These are phyloP conservation scores for Golubevia pallescens DNA, from an alignment of 1,284 basidiomycete species.

Conservation along the genomic window DNA sequence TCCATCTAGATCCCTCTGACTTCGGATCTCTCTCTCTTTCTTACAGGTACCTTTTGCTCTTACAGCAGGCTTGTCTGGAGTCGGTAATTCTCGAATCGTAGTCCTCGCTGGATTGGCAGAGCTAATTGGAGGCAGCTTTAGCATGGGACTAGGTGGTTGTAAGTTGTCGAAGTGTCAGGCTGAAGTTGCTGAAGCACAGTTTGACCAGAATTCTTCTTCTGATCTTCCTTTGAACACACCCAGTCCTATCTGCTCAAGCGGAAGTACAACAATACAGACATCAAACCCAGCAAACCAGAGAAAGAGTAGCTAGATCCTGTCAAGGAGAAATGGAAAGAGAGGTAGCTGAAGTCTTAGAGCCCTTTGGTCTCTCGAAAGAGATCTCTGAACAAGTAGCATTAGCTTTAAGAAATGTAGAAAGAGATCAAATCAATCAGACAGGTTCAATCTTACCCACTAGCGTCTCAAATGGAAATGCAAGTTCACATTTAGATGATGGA, in stretches of 20 bases:
- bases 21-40: not conserved
- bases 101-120: conserved; percentile 52
- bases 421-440: not conserved
- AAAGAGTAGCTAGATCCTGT: conserved; percentile 35
- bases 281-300: conserved; percentile 20
- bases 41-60: conserved; percentile 45
- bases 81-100: conserved; percentile 40
- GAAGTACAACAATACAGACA: conserved; percentile 43
- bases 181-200: too few relatives aligned
- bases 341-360: conserved; percentile 38
- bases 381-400: conserved; percentile 33
- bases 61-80: conserved; percentile 45
- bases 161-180: too few relatives aligned
- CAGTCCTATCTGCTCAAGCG: conserved; percentile 46
- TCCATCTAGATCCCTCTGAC: not conserved
- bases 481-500: conserved; percentile 10
- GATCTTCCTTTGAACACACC: conserved; percentile 19
- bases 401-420: conserved; percentile 5
- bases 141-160: too few relatives aligned
- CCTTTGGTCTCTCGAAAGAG: conserved; percentile 32
- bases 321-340: conserved; percentile 39
- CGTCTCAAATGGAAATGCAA: conserved; percentile 8
- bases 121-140: too few relatives aligned
- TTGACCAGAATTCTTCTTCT: not conserved
- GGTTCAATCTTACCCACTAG: conserved; percentile 5